These are phyloP conservation scores for Trichocladium antarcticum DNA, from an alignment of 495 filamentous ascomycete species.

Conservation along the genomic window DNA sequence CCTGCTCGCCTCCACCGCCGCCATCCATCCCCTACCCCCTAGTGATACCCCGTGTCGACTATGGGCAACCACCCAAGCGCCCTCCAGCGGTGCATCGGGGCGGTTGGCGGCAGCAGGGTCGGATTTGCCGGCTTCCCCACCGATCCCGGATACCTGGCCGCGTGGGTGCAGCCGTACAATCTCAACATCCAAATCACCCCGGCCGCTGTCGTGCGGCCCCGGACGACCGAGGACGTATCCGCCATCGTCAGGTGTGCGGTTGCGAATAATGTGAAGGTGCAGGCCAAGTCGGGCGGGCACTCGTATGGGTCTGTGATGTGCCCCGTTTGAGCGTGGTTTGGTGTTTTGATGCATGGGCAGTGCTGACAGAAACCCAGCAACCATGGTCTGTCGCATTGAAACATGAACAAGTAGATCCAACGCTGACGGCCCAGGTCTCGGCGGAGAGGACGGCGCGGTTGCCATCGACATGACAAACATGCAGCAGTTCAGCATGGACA, in stretches of 20 bases:
- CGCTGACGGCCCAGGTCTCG: slow-evolving; percentile 29
- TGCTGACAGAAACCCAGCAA: slow-evolving; percentile 15
- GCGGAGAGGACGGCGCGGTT: slow-evolving; percentile 44
- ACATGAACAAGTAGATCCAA: slow-evolving; percentile 3
- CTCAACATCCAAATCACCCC: slow-evolving; percentile 50
- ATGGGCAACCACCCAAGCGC: slow-evolving; percentile 25
- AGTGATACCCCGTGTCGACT: no score
- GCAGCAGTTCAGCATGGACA: slow-evolving; percentile 44
- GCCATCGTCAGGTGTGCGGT: slow-evolving; percentile 49
- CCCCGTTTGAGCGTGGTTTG: neutral
- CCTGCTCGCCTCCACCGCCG: no score
- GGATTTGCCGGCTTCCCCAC: slow-evolving; percentile 34
- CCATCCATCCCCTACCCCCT: no score
- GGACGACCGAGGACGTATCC: slow-evolving; percentile 46
- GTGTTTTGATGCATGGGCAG: neutral
- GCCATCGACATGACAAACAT: slow-evolving; percentile 48
- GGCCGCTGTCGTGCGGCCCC: slow-evolving; percentile 50
- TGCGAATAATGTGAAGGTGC: slow-evolving; percentile 46
- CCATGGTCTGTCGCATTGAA: slow-evolving; percentile 18
- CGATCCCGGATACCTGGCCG: slow-evolving; percentile 29
- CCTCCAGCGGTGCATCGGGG: slow-evolving; percentile 31
- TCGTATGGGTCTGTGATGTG: slow-evolving; percentile 44
- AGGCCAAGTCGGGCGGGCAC: slow-evolving; percentile 62
- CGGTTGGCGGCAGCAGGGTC: slow-evolving; percentile 30
- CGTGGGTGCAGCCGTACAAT: slow-evolving; percentile 50